A percentile compares a stretch with the other conserved stretches of the same genome.
Conservation (phyloP, 352 stramenopile genomes). For the Ophiocytium majus region DNA sequence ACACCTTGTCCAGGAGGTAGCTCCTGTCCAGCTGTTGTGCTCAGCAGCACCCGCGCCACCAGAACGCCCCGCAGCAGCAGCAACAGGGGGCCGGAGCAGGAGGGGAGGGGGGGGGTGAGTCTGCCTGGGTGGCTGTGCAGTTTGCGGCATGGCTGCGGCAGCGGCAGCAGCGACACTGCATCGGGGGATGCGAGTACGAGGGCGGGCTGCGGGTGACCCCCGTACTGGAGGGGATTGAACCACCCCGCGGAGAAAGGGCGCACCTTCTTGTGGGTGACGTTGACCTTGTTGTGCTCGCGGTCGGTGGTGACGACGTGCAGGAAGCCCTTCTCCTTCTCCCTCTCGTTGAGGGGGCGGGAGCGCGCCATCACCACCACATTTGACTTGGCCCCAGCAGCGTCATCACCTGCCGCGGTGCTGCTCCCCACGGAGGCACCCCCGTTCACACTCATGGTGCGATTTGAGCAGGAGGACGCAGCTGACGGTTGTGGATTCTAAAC, state of each 20-base stretch:
- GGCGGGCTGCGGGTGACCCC: no score
- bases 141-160: no score
- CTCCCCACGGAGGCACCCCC: background rate
- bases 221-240: conserved; percentile 76
- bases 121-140: background rate
- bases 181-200: no score
- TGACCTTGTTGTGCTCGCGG: conserved; percentile 73
- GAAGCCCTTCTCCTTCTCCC: conserved; percentile 71
- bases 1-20: conserved; percentile 86
- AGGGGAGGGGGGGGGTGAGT: background rate
- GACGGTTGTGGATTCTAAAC: no score
- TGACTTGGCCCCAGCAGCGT: background rate
- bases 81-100: background rate
- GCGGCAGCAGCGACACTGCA: no score
- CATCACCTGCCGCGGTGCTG: background rate
- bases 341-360: conserved; percentile 74
- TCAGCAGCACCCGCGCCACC: no score
- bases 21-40: conserved; percentile 60
- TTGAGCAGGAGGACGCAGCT: no score
- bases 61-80: background rate
- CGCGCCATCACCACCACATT: conserved; percentile 76
- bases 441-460: no score
- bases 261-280: conserved; percentile 53
- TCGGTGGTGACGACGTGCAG: conserved; percentile 78
- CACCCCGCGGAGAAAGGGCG: no score